Evolutionary conservation across 2,329 filamentous ascomycete genomes (phyloP).

Genomic region (Colletotrichum nymphaeae): DNA sequence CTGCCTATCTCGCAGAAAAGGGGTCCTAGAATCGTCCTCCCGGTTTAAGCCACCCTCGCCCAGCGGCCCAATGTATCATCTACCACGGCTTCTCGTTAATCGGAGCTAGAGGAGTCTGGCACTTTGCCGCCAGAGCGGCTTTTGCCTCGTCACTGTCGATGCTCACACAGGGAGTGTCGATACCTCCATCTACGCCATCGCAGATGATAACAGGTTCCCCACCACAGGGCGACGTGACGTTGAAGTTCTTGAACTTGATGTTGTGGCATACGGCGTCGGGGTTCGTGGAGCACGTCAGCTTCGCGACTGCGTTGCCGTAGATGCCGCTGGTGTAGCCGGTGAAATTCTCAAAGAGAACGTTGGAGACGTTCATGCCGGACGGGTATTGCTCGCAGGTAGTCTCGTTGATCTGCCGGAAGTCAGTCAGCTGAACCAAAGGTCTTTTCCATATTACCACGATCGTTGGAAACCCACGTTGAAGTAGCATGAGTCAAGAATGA

Average conservation of each 20-base stretch:
- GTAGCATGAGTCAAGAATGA: conserved; percentile 72
- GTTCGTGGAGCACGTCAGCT: conserved; percentile 65
- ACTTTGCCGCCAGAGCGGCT: conserved; percentile 26
- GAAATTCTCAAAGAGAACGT: conserved; percentile 70
- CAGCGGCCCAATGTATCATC: no score
- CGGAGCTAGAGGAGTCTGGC: conserved; percentile 20
- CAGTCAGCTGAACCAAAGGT: background rate
- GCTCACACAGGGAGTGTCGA: conserved; percentile 46
- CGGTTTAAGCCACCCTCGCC: background rate
- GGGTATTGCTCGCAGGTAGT: conserved; percentile 63
- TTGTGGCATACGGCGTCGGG: conserved; percentile 65
- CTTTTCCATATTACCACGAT: no score
- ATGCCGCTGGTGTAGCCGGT: conserved; percentile 67
- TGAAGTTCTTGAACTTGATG: conserved; percentile 66
- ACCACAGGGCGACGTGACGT: conserved; percentile 62
- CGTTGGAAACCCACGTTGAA: conserved; percentile 48
- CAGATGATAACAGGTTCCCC: conserved; percentile 59
- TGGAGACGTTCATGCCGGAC: conserved; percentile 67
- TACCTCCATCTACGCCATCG: conserved; percentile 55
- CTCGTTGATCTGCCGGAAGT: conserved; percentile 48
- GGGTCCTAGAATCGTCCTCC: background rate
- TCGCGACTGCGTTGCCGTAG: conserved; percentile 64
- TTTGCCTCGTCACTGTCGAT: conserved; percentile 25
- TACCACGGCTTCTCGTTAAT: conserved; percentile 24
- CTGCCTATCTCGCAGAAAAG: background rate